These are phyloP conservation scores for Diplogelasinospora grovesii DNA, from an alignment of 495 filamentous ascomycete species.

Conservation along the genomic window DNA sequence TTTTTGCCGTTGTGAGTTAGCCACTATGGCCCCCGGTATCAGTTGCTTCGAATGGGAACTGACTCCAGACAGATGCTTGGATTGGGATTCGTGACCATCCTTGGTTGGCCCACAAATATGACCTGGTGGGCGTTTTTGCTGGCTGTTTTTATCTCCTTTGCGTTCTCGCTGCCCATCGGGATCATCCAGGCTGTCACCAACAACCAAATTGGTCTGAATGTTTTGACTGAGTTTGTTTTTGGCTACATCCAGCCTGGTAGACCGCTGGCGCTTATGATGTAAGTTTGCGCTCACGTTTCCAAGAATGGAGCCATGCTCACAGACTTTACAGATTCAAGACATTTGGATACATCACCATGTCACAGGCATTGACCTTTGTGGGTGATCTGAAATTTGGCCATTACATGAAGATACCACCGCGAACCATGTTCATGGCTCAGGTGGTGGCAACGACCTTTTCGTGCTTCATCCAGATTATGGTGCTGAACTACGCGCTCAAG, in stretches of 20 bases:
- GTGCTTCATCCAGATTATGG: slow-evolving; percentile 58
- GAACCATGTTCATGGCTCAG: slow-evolving; percentile 62
- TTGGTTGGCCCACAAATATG: slow-evolving; percentile 58
- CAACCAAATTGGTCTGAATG: slow-evolving; percentile 60
- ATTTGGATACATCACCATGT: slow-evolving; percentile 65
- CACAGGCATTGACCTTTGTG: slow-evolving; percentile 49
- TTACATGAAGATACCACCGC: slow-evolving; percentile 66
- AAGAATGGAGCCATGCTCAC: background rate
- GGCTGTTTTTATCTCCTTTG: slow-evolving; percentile 52
- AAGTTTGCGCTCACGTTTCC: slow-evolving; percentile 6
- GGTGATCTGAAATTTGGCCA: slow-evolving; percentile 55
- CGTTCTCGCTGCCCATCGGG: slow-evolving; percentile 48
- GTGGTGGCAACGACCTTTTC: slow-evolving; percentile 59
- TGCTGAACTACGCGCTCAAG: slow-evolving; percentile 59
- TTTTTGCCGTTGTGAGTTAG: slow-evolving; percentile 38
- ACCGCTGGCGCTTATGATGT: slow-evolving; percentile 62
- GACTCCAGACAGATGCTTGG: slow-evolving; percentile 44
- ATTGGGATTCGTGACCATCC: slow-evolving; percentile 55
- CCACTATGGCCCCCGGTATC: background rate
- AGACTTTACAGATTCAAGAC: slow-evolving; percentile 55
- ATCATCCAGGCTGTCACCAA: slow-evolving; percentile 62
- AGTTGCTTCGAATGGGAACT: slow-evolving; percentile 29
- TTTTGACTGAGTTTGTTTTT: slow-evolving; percentile 65
- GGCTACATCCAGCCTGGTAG: slow-evolving; percentile 64
- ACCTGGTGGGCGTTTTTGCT: slow-evolving; percentile 63